Evolutionary conservation across 768 basidiomycete species (phyloP), one percentile per base, ranked within the genome.

Genomic region (Termitomyces sp.): DNA sequence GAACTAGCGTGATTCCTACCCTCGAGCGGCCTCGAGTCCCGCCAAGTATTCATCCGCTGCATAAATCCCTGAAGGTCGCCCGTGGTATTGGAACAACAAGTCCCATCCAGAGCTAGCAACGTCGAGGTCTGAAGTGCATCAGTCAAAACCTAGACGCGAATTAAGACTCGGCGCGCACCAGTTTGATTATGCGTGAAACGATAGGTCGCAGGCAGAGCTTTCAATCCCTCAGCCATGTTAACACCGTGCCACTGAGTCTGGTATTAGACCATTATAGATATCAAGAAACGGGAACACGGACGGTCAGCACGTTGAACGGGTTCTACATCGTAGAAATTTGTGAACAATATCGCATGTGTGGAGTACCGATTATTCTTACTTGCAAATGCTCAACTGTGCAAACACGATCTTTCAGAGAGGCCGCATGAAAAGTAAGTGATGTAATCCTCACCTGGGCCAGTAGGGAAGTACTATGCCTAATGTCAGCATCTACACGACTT

Each of bases 41-140:
- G 82, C 80, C 10, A 83, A 70, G 59, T 82, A 82, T 62, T 83
- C 81, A 55, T 84, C 82, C 1, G 82, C 82, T 16, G 78, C 80
- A 60, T 72, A 82, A 16, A 82, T 82, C 1, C 81, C 80, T 7
- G 79, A 80, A 0, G 82, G 80, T 2, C 81, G 71, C 7, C 83
- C 82, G 60, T 84, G 82, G 60, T 82, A 85, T 64, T 82, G 70
- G 75, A 83, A 83, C 16, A 83, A 63, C 47, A 82, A 56, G 58
- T 85, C 81, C 79, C 82, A 82, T 7, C 80, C 80, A 45, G 67
- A 60, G 61, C 80, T 82, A 14, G 80, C 79, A 8, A 67, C 67
- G 54, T 80, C 76, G 18, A 83, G 70, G 62, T 82, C 81, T 81
- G 57, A 8, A 24, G 10, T 8, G 16, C 5, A 22, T 51, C 6